Evolutionary conservation across 2,329 filamentous ascomycete species (phyloP).

Genomic region (Lecanosticta acicola): DNA sequence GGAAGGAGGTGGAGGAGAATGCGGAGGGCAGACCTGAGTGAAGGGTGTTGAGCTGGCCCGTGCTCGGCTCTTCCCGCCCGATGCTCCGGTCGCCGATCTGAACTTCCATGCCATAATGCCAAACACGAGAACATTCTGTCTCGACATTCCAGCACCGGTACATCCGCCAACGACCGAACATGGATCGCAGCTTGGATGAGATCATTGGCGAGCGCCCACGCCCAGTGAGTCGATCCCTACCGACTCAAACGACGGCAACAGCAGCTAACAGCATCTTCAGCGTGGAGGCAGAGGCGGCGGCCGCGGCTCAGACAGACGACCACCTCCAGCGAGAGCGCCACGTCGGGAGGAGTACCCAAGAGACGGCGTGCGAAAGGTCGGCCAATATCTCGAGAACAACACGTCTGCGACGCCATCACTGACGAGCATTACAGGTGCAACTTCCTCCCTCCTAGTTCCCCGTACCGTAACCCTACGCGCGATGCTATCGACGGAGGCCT

Average conservation of each 20-base stretch:
- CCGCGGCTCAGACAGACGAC: slow-evolving; percentile 22
- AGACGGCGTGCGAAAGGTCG: slow-evolving; percentile 87
- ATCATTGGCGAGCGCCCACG: slow-evolving; percentile 57
- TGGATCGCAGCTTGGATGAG: slow-evolving; percentile 62
- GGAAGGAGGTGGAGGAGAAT: neutral
- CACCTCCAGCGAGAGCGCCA: slow-evolving; percentile 62
- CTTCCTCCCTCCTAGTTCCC: slow-evolving; percentile 37
- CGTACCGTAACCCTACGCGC: slow-evolving; percentile 28
- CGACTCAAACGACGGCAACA: too few species aligned
- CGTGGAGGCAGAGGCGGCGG: slow-evolving; percentile 24
- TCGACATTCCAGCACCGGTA: neutral
- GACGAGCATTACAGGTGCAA: slow-evolving; percentile 34
- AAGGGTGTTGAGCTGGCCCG: neutral
- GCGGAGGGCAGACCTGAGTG: neutral
- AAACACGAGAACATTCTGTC: neutral
- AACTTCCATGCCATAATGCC: neutral
- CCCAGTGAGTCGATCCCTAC: too few species aligned
- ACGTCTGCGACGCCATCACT: neutral
- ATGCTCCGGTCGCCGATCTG: too few species aligned
- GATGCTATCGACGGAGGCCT: slow-evolving; percentile 15
- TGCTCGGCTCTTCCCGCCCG: neutral
- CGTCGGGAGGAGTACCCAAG: slow-evolving; percentile 57
- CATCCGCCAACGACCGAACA: slow-evolving; percentile 25
- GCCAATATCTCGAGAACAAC: neutral
- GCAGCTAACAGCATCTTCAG: slow-evolving; percentile 16